A percentile compares a stretch with the other conserved stretches of the same genome.
These are phyloP conservation scores for Clonostachys rhizophaga DNA, from an alignment of 2,329 filamentous ascomycete genomes.

Conservation along the genomic window DNA sequence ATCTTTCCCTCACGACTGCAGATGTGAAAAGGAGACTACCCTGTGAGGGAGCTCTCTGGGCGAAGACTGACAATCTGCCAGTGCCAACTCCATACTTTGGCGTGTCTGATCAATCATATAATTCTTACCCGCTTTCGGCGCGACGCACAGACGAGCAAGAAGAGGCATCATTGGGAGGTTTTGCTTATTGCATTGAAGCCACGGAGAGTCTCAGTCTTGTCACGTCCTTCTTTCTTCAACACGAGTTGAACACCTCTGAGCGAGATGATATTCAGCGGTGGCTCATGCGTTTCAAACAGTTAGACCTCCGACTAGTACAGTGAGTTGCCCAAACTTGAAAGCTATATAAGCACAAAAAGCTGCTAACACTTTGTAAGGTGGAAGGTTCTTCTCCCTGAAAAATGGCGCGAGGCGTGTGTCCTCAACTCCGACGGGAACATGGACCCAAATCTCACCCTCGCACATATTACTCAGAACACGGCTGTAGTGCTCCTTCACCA, in stretches of 20 bases:
- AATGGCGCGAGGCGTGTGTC: slow-evolving; percentile 32
- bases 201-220: slow-evolving; percentile 35
- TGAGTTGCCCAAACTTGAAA: slow-evolving; percentile 8
- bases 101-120: slow-evolving; percentile 18
- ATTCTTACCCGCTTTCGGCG: slow-evolving; percentile 4
- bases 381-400: slow-evolving; percentile 37
- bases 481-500: slow-evolving; percentile 34
- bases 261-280: slow-evolving; percentile 29
- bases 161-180: slow-evolving; percentile 25
- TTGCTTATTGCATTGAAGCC: slow-evolving; percentile 39
- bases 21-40: slow-evolving; percentile 30
- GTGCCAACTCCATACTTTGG: slow-evolving; percentile 33
- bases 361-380: slow-evolving; percentile 17
- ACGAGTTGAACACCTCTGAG: slow-evolving; percentile 27
- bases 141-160: slow-evolving; percentile 12
- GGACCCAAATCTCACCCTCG: slow-evolving; percentile 37
- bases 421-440: slow-evolving; percentile 26
- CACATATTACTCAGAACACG: slow-evolving; percentile 35
- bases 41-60: slow-evolving; percentile 31
- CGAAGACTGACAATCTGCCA: slow-evolving; percentile 21
- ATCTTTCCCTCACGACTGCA: slow-evolving; percentile 23
- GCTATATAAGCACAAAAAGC: too few species aligned
- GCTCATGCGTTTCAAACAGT: slow-evolving; percentile 37
- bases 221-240: slow-evolving; percentile 34
- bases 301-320: slow-evolving; percentile 35